Evolutionary conservation across 2,329 filamentous ascomycete genomes (phyloP).

Genomic region (Penicillium sp.): DNA sequence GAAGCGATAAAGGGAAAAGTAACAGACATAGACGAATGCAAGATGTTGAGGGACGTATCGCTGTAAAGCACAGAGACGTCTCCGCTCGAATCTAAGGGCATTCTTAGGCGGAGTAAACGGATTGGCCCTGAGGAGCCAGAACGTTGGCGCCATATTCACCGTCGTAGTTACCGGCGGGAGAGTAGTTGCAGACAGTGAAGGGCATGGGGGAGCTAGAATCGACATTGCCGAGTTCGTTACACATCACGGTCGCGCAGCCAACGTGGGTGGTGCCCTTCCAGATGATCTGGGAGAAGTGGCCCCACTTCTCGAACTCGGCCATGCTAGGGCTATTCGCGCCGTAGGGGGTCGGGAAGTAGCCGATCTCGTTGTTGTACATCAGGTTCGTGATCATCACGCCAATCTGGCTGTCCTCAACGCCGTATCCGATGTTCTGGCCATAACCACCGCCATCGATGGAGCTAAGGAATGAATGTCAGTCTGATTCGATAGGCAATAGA

Average conservation of each 20-base stretch:
- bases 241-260: constrained; percentile 57
- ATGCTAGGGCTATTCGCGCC: constrained; percentile 57
- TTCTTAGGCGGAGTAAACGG: constrained; percentile 32
- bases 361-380: constrained; percentile 84
- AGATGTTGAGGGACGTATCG: not conserved
- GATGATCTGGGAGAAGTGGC: constrained; percentile 72
- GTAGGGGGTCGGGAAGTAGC: constrained; percentile 54
- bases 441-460: constrained; percentile 60
- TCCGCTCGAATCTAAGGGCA: not conserved
- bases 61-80: not conserved
- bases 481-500: constrained; percentile 31
- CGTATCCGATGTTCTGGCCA: constrained; percentile 87
- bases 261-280: constrained; percentile 61
- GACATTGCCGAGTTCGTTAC: constrained; percentile 42
- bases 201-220: constrained; percentile 48
- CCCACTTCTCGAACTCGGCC: constrained; percentile 61
- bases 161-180: constrained; percentile 61
- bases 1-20: constrained; percentile 7
- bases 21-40: constrained; percentile 13
- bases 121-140: constrained; percentile 29
- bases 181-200: constrained; percentile 89
- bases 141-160: constrained; percentile 55
- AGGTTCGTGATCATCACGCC: constrained; percentile 68
- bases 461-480: constrained; percentile 17
- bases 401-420: constrained; percentile 54